Conservation (phyloP, 225 moss, liverwort and hornwort genomes). For the Polytrichum formosum region DNA sequence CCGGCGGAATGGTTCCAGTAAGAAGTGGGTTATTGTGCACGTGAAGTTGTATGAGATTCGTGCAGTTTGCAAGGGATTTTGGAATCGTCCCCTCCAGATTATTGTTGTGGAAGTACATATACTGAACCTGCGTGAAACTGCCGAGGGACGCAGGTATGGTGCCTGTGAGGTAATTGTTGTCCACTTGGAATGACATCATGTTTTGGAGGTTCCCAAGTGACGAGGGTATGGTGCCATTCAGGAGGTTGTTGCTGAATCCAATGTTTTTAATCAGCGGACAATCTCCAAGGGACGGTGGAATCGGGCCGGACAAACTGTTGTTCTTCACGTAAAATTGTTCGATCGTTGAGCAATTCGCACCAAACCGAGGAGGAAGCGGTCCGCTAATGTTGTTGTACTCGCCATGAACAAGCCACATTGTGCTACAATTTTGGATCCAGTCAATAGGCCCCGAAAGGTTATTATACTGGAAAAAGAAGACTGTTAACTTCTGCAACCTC, state of each 20-base stretch:
- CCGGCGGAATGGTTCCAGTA: slow-evolving; percentile 27
- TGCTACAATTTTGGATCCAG: slow-evolving; percentile 27
- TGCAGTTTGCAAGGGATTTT: slow-evolving; percentile 11
- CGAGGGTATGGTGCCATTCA: slow-evolving; percentile 53
- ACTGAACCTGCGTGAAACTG: slow-evolving; percentile 24
- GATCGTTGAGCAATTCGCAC: slow-evolving; percentile 9
- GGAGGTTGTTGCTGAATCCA: slow-evolving; percentile 63
- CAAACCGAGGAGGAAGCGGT: slow-evolving; percentile 34
- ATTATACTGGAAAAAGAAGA: slow-evolving; percentile 29
- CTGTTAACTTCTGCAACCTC: slow-evolving; percentile 19
- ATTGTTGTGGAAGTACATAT: slow-evolving; percentile 31
- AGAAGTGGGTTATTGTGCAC: slow-evolving; percentile 12
- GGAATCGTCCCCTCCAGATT: slow-evolving; percentile 30
- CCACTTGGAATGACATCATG: slow-evolving; percentile 57
- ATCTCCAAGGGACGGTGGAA: slow-evolving; percentile 19
- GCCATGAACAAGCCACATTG: slow-evolving; percentile 27
- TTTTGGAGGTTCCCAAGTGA: slow-evolving; percentile 31
- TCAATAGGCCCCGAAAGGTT: slow-evolving; percentile 8
- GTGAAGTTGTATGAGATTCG: slow-evolving; percentile 19
- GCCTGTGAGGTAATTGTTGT: slow-evolving; percentile 54
- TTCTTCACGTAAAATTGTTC: slow-evolving; percentile 29
- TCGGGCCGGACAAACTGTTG: slow-evolving; percentile 28
- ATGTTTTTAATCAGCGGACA: slow-evolving; percentile 30
- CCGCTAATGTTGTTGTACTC: slow-evolving; percentile 32
- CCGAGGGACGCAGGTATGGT: slow-evolving; percentile 35